A percentile compares a stretch with the other conserved stretches of the same genome.
These are phyloP conservation scores for Mortierella claussenii DNA, from an alignment of 192 early-diverging fungal species.

Conservation along the genomic window DNA sequence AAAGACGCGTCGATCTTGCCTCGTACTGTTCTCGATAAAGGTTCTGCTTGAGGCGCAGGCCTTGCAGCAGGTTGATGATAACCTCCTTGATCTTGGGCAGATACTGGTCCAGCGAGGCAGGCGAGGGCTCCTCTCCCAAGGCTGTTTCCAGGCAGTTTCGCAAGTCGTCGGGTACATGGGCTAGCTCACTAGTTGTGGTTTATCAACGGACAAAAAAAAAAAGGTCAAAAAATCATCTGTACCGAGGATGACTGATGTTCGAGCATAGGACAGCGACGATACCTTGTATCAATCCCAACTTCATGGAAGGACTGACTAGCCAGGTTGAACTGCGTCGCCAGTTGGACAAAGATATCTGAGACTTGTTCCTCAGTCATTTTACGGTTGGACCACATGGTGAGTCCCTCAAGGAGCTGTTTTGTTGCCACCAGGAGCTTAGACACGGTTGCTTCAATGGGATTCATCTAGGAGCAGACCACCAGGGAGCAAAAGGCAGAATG, in stretches of 20 bases:
- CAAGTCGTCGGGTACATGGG: conserved; percentile 56
- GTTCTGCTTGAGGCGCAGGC: conserved; percentile 63
- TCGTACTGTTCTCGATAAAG: conserved; percentile 50
- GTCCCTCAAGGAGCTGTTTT: conserved; percentile 57
- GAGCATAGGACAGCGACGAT: not conserved
- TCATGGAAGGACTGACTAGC: conserved; percentile 52
- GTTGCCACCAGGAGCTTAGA: conserved; percentile 59
- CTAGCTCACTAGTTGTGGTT: conserved; percentile 59
- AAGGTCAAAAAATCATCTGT: not conserved
- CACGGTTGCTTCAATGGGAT: conserved; percentile 59
- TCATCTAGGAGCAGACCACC: too few relatives aligned
- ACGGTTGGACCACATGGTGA: conserved; percentile 56
- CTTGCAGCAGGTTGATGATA: conserved; percentile 63
- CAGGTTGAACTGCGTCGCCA: conserved; percentile 55
- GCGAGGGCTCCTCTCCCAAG: conserved; percentile 56
- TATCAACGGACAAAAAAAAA: not conserved
- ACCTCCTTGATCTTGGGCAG: conserved; percentile 62
- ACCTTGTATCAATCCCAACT: conserved; percentile 52
- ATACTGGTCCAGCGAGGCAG: conserved; percentile 55
- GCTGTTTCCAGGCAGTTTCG: conserved; percentile 58
- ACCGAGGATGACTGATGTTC: conserved; percentile 1
- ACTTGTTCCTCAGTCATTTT: conserved; percentile 55
- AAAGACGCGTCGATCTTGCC: conserved; percentile 14
- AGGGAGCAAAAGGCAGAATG: too few relatives aligned
- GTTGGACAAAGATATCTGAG: conserved; percentile 56